These are phyloP conservation scores for Colletotrichum sp. DNA, from an alignment of 2,329 filamentous ascomycete species.

Conservation along the genomic window DNA sequence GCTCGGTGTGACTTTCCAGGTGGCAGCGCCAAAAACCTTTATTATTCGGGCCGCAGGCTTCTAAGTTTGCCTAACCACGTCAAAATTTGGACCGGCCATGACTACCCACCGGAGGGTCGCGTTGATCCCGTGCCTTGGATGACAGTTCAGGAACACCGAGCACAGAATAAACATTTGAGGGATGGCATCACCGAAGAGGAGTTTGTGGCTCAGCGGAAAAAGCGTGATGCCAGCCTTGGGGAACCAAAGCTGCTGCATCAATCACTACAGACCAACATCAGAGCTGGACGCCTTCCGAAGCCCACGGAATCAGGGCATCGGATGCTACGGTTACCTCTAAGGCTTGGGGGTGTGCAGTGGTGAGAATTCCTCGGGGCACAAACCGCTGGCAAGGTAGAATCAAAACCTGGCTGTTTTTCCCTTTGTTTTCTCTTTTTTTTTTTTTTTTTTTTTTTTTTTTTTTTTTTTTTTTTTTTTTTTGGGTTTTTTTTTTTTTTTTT, in stretches of 20 bases:
- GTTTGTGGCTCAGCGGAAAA: slow-evolving; percentile 46
- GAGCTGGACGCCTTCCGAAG: slow-evolving; percentile 49
- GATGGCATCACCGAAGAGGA: slow-evolving; percentile 44
- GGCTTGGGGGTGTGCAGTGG: slow-evolving; percentile 51
- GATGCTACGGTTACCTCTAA: slow-evolving; percentile 40
- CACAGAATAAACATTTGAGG: slow-evolving; percentile 52
- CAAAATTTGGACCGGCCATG: slow-evolving; percentile 60
- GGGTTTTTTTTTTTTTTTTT: too few relatives aligned
- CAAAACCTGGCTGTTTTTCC: not conserved
- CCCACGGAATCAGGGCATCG: slow-evolving; percentile 30
- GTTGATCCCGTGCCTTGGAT: slow-evolving; percentile 40
- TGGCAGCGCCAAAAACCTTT: slow-evolving; percentile 50
- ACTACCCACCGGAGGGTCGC: slow-evolving; percentile 50
- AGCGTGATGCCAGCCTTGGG: slow-evolving; percentile 46
- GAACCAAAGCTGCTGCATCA: slow-evolving; percentile 54
- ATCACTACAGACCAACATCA: slow-evolving; percentile 57
- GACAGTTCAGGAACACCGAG: slow-evolving; percentile 50
- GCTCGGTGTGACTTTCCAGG: slow-evolving; percentile 62
- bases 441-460: too few relatives aligned
- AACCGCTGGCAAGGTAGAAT: not conserved
- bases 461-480: too few relatives aligned
- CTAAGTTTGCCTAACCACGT: slow-evolving; percentile 46
- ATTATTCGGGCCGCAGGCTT: slow-evolving; percentile 44
- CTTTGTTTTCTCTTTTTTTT: too few relatives aligned
- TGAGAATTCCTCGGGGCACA: slow-evolving; percentile 32